Conservation (phyloP, 257 asterid species). For the Verbascum thapsus region DNA sequence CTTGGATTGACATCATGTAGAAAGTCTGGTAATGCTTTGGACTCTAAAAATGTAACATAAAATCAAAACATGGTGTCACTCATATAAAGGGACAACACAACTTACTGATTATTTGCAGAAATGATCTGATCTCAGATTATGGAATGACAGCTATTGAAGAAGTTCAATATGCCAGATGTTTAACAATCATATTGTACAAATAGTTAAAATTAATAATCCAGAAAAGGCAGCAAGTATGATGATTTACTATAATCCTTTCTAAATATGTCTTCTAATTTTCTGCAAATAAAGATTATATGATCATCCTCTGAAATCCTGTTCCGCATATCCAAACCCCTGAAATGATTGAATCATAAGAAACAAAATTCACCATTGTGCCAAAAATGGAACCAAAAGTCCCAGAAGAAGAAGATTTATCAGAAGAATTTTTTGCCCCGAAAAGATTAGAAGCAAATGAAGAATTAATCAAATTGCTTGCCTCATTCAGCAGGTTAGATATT, state of each 20-base stretch:
- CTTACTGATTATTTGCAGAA: slow-evolving; percentile 17
- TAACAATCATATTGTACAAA: neutral
- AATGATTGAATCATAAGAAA: slow-evolving; percentile 12
- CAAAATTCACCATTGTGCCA: slow-evolving; percentile 9
- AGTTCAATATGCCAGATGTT: slow-evolving; percentile 5
- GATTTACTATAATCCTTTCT: slow-evolving; percentile 3
- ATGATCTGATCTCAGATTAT: slow-evolving; percentile 16
- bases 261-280: neutral
- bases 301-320: neutral
- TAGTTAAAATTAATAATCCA: neutral
- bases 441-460: too few relatives aligned
- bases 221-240: slow-evolving; percentile 21
- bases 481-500: too few relatives aligned
- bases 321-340: slow-evolving; percentile 5
- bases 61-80: neutral
- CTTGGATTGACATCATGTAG: slow-evolving; percentile 15
- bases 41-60: slow-evolving; percentile 16
- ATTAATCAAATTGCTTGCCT: too few relatives aligned
- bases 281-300: slow-evolving; percentile 2
- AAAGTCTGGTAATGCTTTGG: slow-evolving; percentile 10
- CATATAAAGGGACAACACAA: neutral
- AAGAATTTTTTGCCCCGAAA: too few relatives aligned
- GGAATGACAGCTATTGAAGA: slow-evolving; percentile 5
- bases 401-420: too few relatives aligned
- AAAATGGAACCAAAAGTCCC: too few relatives aligned